Evolutionary conservation across 129 eudicot species (phyloP), one percentile per base, ranked within the genome.

Genomic region (Escallonia herrerae): DNA sequence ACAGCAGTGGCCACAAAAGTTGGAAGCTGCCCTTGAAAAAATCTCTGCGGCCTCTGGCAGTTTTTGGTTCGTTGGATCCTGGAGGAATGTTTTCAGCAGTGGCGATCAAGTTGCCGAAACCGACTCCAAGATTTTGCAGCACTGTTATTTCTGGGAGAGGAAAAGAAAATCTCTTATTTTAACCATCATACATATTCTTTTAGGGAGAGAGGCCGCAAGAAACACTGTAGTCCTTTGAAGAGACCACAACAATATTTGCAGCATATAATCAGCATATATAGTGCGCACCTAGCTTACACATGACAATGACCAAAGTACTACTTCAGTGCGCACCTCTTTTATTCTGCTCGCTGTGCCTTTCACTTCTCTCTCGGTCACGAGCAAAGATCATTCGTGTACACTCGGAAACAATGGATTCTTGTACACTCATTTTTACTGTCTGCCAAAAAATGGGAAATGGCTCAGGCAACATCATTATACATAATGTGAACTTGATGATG

Each of bases 91-190:
- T 93, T 51, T 93, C 96, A 1, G 70, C 63, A 7, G 98, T 88
- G 9, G 98, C 98, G 56, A 55, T 78, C 66, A 88, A 8, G 69
- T 86, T 68, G 5, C 98, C 96, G 61, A 85, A 93, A 51, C 98
- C 96, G 42, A 78, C 62, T 13, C 91, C 95, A 64, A 83, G 69
- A 43, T 60, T 69, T 15, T 53, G 83, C 68, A 87, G 63, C 40
- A 74, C 66, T 63, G 55, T 66, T 69, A 64, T 62, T 72, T 54
- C 79, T 37, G 59, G 70, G 33, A 22, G 33, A 22, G 33, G 33
- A 22, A 22, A 22, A 22, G 33, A 22, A 22, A 22, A 22, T 22
- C 33, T 22, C 33, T 22, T 22, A 22, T 22, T 22, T 22, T 22
- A 22, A 22, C 33, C 33, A 22, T 22, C 33, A 22, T 22, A 22